Evolutionary conservation across 441 rosid species (phyloP), one percentile per base, ranked within the genome.

Genomic region (Gossypium lobatum): DNA sequence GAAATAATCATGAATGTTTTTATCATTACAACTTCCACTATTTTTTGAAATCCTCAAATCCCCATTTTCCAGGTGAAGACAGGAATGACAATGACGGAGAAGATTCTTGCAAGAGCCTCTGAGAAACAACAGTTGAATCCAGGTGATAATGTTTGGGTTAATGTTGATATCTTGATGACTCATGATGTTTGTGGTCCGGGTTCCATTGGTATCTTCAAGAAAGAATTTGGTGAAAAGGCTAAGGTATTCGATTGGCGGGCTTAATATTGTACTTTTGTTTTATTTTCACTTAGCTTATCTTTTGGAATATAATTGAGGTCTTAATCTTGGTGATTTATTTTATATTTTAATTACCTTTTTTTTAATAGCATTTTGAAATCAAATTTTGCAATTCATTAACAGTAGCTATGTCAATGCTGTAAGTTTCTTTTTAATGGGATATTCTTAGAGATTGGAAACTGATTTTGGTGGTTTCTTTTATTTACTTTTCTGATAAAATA

Each of bases 151-250:
- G 89, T 88, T 54, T 95, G 98, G 99, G 97, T 91, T 60, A 85
- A 91, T 50, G 91, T 95, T 73, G 97, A 95, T 86, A 72, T 87
- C 59, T 83, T 95, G 85, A 93, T 93, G 99, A 95, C 98, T 52
- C 97, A 95, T 79, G 99, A 93, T 86, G 93, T 95, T 34, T 91
- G 95, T 73, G 99, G 99, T 59, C 97, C 96, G 10, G 98, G 97
- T 80, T 90, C 97, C 71, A 79, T 95, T 63, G 98, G 92, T 58
- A 91, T 93, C 74, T 93, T 95, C 84, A 90, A 90, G 88, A 85
- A 78, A 77, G 97, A 95, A 83, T 95, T 95, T 74, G 98, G 97
- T 57, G 64, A 87, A 72, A 78, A 88, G 76, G 97, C 98, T 25
- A 90, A 91, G 99, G 99, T 92, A 70, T 39, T 55, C 18, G 11